Conservation (phyloP, 805 yeast species). For the Candida boleticola region DNA sequence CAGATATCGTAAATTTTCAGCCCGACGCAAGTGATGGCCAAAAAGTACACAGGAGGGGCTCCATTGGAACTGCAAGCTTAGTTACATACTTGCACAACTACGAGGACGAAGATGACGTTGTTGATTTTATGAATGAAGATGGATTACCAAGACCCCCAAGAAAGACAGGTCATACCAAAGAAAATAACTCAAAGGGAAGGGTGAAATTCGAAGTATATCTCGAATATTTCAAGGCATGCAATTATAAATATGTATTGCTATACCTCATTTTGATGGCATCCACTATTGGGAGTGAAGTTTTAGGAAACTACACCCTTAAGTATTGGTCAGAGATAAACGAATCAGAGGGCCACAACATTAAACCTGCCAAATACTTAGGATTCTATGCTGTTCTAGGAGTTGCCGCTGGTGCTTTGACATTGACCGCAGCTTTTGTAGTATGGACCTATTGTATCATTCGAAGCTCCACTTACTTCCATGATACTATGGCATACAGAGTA, state of each 20-base stretch:
- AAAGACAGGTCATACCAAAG: conserved; percentile 25
- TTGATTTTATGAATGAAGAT: conserved; percentile 8
- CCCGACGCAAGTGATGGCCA: conserved; percentile 4
- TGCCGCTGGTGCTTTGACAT: conserved; percentile 23
- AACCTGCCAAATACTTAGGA: conserved; percentile 22
- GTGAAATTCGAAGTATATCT: conserved; percentile 26
- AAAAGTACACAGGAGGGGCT: conserved; percentile 7
- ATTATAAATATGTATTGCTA: conserved; percentile 21
- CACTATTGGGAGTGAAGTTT: conserved; percentile 16
- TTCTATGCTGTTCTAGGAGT: conserved; percentile 28
- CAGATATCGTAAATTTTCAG: conserved; percentile 15
- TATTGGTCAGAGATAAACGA: conserved; percentile 36
- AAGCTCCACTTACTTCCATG: conserved; percentile 23
- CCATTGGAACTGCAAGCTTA: conserved; percentile 26
- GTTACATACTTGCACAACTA: conserved; percentile 33
- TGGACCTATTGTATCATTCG: conserved; percentile 19
- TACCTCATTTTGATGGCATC: conserved; percentile 20
- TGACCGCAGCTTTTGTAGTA: conserved; percentile 24
- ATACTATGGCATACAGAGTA: conserved; percentile 23
- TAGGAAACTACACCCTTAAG: conserved; percentile 29
- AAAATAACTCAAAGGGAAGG: conserved; percentile 29
- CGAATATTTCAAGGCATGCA: conserved; percentile 32
- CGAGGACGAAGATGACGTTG: conserved; percentile 22
- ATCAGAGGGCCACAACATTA: conserved; percentile 21
- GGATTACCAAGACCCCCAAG: not conserved